Percentiles rank a stretch among this genome's conserved stretches.
Evolutionary conservation across 371 early-diverging fungal species (phyloP).

Genomic region (Syncephalastrum contaminatum): DNA sequence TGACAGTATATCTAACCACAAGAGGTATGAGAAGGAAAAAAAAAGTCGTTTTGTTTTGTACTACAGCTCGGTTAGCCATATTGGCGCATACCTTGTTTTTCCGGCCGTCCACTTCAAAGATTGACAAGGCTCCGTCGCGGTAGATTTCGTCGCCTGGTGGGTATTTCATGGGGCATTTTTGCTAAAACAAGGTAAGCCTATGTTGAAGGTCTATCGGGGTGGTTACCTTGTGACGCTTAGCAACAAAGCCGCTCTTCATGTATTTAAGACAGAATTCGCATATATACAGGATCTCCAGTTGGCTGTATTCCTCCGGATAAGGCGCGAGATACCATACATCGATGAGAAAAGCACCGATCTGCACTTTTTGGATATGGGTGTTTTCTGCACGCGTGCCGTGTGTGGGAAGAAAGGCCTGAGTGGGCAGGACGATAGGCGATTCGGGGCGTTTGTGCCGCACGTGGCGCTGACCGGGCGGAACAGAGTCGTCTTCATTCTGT

Average conservation of each 20-base stretch:
- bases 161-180: slow-evolving; percentile 80
- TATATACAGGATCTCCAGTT: slow-evolving; percentile 70
- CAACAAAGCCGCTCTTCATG: slow-evolving; percentile 75
- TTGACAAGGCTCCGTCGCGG: slow-evolving; percentile 80
- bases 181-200: slow-evolving; percentile 11
- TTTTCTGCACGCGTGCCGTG: slow-evolving; percentile 10
- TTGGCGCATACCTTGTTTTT: slow-evolving; percentile 69
- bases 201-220: neutral
- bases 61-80: neutral
- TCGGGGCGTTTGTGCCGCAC: no score
- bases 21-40: neutral
- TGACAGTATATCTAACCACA: slow-evolving; percentile 77
- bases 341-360: slow-evolving; percentile 81
- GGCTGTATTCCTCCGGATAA: slow-evolving; percentile 96
- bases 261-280: slow-evolving; percentile 99
- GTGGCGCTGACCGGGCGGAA: no score
- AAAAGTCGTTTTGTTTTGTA: neutral
- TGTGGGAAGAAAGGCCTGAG: slow-evolving; percentile 10
- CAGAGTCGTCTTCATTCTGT: no score
- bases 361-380: slow-evolving; percentile 66
- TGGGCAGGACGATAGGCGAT: slow-evolving; percentile 10
- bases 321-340: slow-evolving; percentile 98
- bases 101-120: slow-evolving; percentile 96
- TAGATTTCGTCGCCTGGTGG: slow-evolving; percentile 99
- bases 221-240: slow-evolving; percentile 69